phyloP scores from a whole-genome alignment of 176 grass and related monocot species.

The Oryza rufipogon region DNA sequence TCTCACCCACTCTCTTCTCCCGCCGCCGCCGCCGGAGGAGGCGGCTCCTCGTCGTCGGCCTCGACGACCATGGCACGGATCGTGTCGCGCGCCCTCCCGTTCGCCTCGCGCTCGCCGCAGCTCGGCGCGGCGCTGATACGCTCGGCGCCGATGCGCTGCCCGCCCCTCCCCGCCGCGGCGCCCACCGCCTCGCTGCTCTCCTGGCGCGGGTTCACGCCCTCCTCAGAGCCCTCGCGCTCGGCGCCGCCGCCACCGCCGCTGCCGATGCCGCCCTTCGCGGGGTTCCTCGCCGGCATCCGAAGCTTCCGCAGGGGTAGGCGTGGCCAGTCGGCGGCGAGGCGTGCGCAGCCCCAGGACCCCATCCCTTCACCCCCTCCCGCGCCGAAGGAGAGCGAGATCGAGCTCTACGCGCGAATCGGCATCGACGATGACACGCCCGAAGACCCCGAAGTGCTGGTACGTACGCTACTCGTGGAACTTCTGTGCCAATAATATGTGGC shows the following conservation, averaged over 20 bases:
- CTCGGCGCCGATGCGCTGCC: neutral
- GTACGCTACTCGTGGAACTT: slow-evolving; percentile 4
- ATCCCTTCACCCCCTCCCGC: slow-evolving; percentile 35
- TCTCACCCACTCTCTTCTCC: slow-evolving; percentile 10
- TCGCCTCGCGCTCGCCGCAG: slow-evolving; percentile 54
- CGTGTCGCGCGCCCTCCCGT: slow-evolving; percentile 66
- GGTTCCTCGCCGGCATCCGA: slow-evolving; percentile 57
- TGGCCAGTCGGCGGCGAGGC: slow-evolving; percentile 60
- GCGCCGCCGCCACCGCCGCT: neutral
- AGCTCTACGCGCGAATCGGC: slow-evolving; percentile 70
- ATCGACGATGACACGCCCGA: slow-evolving; percentile 74
- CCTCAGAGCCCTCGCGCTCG: slow-evolving; percentile 27
- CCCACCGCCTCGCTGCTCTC: slow-evolving; percentile 36
- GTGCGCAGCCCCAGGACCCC: slow-evolving; percentile 35
- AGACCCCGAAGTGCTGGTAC: slow-evolving; percentile 88
- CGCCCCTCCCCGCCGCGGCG: slow-evolving; percentile 21
- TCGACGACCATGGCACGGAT: slow-evolving; percentile 74
- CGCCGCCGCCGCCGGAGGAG: slow-evolving; percentile 9
- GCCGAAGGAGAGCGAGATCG: slow-evolving; percentile 80
- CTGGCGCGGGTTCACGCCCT: slow-evolving; percentile 49
- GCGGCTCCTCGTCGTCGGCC: neutral
- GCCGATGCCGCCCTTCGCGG: slow-evolving; percentile 37
- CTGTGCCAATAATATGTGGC: neutral
- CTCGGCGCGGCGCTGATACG: slow-evolving; percentile 27
- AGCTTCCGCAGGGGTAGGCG: slow-evolving; percentile 61